Conservation (phyloP, 1,284 basidiomycete genomes). For the Ceratobasidium sp. region DNA sequence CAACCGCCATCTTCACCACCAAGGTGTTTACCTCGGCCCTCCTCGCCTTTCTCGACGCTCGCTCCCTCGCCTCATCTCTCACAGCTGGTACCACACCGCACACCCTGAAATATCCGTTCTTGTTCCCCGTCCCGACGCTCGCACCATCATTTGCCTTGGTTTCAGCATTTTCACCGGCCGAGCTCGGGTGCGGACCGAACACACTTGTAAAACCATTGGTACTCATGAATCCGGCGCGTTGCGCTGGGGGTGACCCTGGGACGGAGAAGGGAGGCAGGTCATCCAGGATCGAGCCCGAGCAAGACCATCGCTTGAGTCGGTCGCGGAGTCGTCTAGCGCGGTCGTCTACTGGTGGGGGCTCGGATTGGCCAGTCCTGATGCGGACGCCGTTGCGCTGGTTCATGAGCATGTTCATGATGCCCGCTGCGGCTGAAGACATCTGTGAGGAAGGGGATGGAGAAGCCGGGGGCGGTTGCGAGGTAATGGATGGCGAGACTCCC, state of each 20-base stretch:
- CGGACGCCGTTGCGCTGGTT: slow-evolving; percentile 46
- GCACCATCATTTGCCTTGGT: slow-evolving; percentile 8
- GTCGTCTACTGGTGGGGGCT: slow-evolving; percentile 59
- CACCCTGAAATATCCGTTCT: slow-evolving; percentile 71
- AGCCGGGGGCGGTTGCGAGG: slow-evolving; percentile 49
- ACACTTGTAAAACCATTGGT: slow-evolving; percentile 33
- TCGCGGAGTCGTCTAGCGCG: slow-evolving; percentile 75
- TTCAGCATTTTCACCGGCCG: slow-evolving; percentile 1
- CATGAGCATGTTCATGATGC: slow-evolving; percentile 56
- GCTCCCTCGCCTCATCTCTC: slow-evolving; percentile 68
- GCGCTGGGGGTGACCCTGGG: slow-evolving; percentile 8
- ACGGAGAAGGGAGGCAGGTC: slow-evolving; percentile 62
- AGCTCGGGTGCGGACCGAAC: slow-evolving; percentile 28
- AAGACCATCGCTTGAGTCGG: slow-evolving; percentile 76
- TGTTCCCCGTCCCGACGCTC: slow-evolving; percentile 53
- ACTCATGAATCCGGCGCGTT: slow-evolving; percentile 13
- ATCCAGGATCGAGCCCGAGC: slow-evolving; percentile 64
- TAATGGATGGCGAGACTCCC: slow-evolving; percentile 66
- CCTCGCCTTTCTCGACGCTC: slow-evolving; percentile 66
- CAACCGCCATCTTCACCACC: slow-evolving; percentile 80
- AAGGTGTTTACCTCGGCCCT: slow-evolving; percentile 81
- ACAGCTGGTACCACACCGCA: slow-evolving; percentile 74
- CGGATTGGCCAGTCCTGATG: slow-evolving; percentile 66
- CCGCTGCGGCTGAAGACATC: slow-evolving; percentile 37
- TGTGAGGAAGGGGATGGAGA: slow-evolving; percentile 49